These are phyloP conservation scores for Boeremia lycopersici DNA, from an alignment of 2,329 filamentous ascomycete species.

Conservation along the genomic window DNA sequence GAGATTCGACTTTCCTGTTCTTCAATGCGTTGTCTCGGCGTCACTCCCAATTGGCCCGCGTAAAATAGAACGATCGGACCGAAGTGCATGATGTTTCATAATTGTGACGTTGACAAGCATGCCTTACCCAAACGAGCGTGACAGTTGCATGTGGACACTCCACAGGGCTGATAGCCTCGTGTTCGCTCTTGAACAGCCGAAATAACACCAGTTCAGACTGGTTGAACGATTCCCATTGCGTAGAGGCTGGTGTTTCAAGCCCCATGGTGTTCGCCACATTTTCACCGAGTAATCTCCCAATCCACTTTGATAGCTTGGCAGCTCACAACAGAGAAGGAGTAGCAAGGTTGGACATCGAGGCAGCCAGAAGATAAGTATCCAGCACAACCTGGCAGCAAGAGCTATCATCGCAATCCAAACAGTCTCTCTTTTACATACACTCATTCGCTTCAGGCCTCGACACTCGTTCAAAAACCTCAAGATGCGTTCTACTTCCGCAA, in stretches of 20 bases:
- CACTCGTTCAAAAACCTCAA: constrained; percentile 7
- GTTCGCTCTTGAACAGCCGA: constrained; percentile 9
- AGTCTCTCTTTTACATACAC: background rate
- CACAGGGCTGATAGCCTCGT: constrained; percentile 1
- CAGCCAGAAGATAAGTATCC: constrained; percentile 6
- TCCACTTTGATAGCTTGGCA: background rate
- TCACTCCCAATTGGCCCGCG: background rate
- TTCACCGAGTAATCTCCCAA: constrained; percentile 12
- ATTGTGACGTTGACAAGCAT: background rate
- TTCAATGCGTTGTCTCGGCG: background rate
- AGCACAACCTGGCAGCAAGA: background rate
- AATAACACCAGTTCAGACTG: constrained; percentile 14
- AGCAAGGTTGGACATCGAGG: background rate
- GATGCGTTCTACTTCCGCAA: constrained; percentile 28
- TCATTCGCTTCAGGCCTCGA: background rate
- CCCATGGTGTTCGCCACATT: constrained; percentile 19
- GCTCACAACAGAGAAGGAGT: background rate
- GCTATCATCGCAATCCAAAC: background rate
- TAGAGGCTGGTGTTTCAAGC: constrained; percentile 15
- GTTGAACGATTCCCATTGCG: constrained; percentile 8
- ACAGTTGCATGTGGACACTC: background rate
- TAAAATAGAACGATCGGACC: constrained; percentile 2
- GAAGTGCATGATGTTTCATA: constrained; percentile 10
- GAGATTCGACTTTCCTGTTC: constrained; percentile 1
- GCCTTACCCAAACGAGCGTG: background rate